Percentiles rank a stretch among this genome's conserved stretches.
Conservation (phyloP, 2,329 filamentous ascomycete species). For the Nectriaceae sp. region DNA sequence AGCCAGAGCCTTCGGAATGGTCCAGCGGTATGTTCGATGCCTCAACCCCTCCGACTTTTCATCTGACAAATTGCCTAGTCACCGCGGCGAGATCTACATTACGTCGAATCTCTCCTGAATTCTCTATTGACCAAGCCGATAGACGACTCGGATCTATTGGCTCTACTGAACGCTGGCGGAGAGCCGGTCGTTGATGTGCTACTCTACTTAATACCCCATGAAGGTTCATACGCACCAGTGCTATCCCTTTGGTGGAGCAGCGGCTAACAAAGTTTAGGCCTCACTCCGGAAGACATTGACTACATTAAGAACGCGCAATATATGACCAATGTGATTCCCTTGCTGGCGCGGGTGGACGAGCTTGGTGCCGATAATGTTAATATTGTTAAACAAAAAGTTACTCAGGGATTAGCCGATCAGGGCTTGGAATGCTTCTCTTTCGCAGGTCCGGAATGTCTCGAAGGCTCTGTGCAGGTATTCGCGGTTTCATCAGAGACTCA, state of each 20-base stretch:
- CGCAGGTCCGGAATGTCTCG: slow-evolving; percentile 34
- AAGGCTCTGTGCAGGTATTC: slow-evolving; percentile 55
- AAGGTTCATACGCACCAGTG: slow-evolving; percentile 46
- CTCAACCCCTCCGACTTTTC: background rate
- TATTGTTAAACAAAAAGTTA: slow-evolving; percentile 60
- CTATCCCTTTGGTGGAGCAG: background rate
- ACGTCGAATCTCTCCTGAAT: slow-evolving; percentile 61
- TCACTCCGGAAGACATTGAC: slow-evolving; percentile 58
- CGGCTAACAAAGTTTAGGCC: slow-evolving; percentile 29
- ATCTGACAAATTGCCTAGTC: slow-evolving; percentile 33
- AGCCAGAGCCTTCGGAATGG: slow-evolving; percentile 65
- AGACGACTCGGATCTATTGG: slow-evolving; percentile 73
- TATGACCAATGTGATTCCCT: slow-evolving; percentile 81
- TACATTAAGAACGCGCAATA: slow-evolving; percentile 69
- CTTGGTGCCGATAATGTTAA: slow-evolving; percentile 59
- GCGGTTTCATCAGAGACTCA: slow-evolving; percentile 75
- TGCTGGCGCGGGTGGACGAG: slow-evolving; percentile 77
- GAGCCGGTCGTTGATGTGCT: slow-evolving; percentile 83
- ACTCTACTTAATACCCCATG: slow-evolving; percentile 76
- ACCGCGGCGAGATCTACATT: slow-evolving; percentile 65
- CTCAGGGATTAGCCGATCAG: slow-evolving; percentile 55
- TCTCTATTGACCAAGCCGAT: slow-evolving; percentile 51
- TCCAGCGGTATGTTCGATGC: slow-evolving; percentile 47
- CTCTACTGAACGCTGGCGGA: slow-evolving; percentile 77
- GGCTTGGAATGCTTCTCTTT: slow-evolving; percentile 70